Evolutionary conservation across 495 filamentous ascomycete species (phyloP).

Genomic region (Penicillium manginii): DNA sequence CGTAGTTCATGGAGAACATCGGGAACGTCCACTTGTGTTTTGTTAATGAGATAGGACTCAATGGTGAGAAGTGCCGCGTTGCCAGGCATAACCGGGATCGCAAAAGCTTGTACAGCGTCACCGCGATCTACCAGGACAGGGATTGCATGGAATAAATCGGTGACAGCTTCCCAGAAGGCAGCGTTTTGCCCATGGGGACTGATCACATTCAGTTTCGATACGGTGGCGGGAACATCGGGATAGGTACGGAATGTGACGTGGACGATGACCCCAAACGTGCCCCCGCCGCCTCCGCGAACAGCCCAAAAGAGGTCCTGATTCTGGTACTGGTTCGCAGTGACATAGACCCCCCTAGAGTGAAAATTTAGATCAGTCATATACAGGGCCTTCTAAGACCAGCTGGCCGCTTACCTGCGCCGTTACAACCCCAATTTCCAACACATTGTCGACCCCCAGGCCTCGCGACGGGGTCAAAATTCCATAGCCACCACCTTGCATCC

Average conservation of each 20-base stretch:
- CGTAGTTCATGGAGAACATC: neutral
- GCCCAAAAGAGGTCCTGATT: slow-evolving; percentile 62
- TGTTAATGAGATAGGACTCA: neutral
- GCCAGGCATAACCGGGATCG: neutral
- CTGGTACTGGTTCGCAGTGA: slow-evolving; percentile 12
- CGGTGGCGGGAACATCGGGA: neutral
- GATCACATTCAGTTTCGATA: neutral
- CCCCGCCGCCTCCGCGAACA: slow-evolving; percentile 49
- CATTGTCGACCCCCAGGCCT: slow-evolving; percentile 58
- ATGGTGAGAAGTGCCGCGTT: neutral
- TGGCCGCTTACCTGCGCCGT: slow-evolving; percentile 14
- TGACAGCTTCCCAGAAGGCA: neutral
- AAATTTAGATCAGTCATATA: neutral
- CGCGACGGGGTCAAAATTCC: slow-evolving; percentile 39
- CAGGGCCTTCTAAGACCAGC: no score
- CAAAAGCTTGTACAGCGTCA: neutral
- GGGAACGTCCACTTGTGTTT: neutral
- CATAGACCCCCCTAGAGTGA: neutral
- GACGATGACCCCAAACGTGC: slow-evolving; percentile 54
- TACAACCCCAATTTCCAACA: slow-evolving; percentile 40
- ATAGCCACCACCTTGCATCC: slow-evolving; percentile 58
- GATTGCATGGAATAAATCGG: neutral
- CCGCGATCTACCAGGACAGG: neutral
- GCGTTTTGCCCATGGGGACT: neutral
- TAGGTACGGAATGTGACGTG: slow-evolving; percentile 40